A percentile compares a stretch with the other conserved stretches of the same genome.
These are phyloP conservation scores for Botrytis fragariae DNA, from an alignment of 2,329 filamentous ascomycete species.

Conservation along the genomic window DNA sequence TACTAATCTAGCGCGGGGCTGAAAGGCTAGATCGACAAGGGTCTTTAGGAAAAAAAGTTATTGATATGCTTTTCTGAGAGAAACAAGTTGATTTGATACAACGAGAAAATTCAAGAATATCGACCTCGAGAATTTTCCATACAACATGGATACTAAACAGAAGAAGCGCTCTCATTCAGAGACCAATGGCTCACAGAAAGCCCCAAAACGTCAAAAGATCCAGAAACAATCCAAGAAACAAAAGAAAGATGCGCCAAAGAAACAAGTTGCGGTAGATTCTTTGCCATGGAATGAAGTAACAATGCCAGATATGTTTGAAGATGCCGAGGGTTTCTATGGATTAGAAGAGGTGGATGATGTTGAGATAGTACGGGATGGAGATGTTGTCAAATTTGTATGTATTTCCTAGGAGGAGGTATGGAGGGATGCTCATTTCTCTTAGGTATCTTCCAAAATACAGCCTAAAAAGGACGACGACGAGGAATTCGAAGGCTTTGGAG, in stretches of 20 bases:
- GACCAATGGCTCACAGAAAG: conserved; percentile 29
- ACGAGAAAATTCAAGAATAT: neutral
- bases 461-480: conserved; percentile 48
- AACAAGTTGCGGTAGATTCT: conserved; percentile 46
- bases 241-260: conserved; percentile 35
- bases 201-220: conserved; percentile 39
- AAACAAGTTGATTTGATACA: neutral
- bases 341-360: conserved; percentile 91
- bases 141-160: conserved; percentile 33
- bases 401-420: conserved; percentile 15
- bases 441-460: conserved; percentile 33
- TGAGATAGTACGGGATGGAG: conserved; percentile 70
- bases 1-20: conserved; percentile 13
- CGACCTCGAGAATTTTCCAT: neutral
- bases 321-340: conserved; percentile 91
- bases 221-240: conserved; percentile 27
- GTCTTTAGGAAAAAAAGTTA: conserved; percentile 8
- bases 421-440: conserved; percentile 22
- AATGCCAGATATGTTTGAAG: conserved; percentile 75
- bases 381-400: conserved; percentile 55
- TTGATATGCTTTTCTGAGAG: conserved; percentile 7
- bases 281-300: conserved; percentile 58
- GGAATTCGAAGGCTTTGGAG: conserved; percentile 54
- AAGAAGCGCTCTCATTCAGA: conserved; percentile 35
- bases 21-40: conserved; percentile 24